These are phyloP conservation scores for Backusella macrospora DNA, from an alignment of 192 early-diverging fungal species.

Conservation along the genomic window DNA sequence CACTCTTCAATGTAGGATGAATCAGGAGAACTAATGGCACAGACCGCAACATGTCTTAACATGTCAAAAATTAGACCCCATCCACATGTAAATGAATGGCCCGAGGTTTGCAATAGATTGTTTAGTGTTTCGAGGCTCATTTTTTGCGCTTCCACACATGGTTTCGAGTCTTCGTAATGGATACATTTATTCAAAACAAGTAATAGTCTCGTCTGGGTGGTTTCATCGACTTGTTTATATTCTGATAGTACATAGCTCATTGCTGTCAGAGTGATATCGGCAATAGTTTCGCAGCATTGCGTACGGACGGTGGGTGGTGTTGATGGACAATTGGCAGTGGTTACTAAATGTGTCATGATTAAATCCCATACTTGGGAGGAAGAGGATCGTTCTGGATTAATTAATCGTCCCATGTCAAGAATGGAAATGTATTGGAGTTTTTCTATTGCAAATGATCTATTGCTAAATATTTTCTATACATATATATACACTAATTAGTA, in stretches of 20 bases:
- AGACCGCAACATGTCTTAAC: conserved; percentile 58
- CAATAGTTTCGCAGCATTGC: conserved; percentile 77
- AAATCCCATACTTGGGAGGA: conserved; percentile 55
- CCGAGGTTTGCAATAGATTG: conserved; percentile 87
- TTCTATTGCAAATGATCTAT: conserved; percentile 78
- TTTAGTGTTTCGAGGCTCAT: conserved; percentile 88
- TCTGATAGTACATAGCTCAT: conserved; percentile 66
- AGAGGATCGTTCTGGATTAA: conserved; percentile 43
- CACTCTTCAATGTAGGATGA: conserved; percentile 19
- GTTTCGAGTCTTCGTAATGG: conserved; percentile 23
- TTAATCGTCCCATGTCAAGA: conserved; percentile 58
- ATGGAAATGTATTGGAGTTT: conserved; percentile 67
- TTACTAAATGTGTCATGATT: conserved; percentile 73
- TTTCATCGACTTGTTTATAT: conserved; percentile 65
- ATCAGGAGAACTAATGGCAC: conserved; percentile 7
- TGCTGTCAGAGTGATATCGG: conserved; percentile 74
- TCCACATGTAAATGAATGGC: conserved; percentile 80
- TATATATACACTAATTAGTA: not conserved
- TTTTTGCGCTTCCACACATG: conserved; percentile 69
- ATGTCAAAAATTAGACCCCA: conserved; percentile 94
- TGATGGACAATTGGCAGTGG: conserved; percentile 64
- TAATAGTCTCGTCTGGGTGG: conserved; percentile 68
- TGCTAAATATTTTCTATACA: conserved; percentile 63
- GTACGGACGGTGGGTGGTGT: conserved; percentile 66
- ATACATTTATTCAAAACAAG: conserved; percentile 64